Percentiles rank a stretch among this genome's conserved stretches.
phyloP scores from a whole-genome alignment of 257 asterid genomes.

The Solanum medicagineum region DNA sequence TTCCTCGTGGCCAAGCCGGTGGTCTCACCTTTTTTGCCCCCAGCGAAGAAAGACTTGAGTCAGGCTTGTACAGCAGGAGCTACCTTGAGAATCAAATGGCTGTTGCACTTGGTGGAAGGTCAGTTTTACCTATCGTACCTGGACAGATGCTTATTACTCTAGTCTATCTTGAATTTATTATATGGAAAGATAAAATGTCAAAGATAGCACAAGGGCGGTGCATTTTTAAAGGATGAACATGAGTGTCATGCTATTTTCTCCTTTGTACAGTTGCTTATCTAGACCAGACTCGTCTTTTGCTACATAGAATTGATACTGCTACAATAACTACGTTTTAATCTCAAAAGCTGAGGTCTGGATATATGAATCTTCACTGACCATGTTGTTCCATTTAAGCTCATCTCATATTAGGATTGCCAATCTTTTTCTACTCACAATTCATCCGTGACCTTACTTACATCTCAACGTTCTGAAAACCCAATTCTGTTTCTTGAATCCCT shows the following conservation, averaged over 20 bases:
- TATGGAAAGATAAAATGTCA: not conserved
- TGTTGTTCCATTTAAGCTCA: not conserved
- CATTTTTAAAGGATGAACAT: not conserved
- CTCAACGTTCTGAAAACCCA: not conserved
- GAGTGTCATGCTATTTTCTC: not conserved
- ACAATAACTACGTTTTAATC: not conserved
- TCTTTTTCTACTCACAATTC: not conserved
- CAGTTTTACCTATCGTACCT: not conserved
- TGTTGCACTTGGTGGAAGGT: constrained; percentile 99
- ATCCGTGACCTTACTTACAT: not conserved
- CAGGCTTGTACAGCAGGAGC: constrained; percentile 93
- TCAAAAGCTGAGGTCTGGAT: not conserved
- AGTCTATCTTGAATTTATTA: not conserved
- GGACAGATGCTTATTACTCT: not conserved
- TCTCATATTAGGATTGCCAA: not conserved
- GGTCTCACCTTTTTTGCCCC: constrained; percentile 98
- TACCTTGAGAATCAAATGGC: constrained; percentile 99
- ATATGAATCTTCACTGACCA: not conserved
- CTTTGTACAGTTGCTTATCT: not conserved
- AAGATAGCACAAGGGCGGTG: not conserved
- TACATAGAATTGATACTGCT: not conserved
- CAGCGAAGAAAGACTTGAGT: constrained; percentile 97
- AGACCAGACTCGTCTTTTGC: too few species aligned
- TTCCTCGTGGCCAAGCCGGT: constrained; percentile 99
- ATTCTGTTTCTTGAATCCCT: not conserved